Conservation (phyloP, 2,329 filamentous ascomycete genomes). For the Incumbomyces delicatus region DNA sequence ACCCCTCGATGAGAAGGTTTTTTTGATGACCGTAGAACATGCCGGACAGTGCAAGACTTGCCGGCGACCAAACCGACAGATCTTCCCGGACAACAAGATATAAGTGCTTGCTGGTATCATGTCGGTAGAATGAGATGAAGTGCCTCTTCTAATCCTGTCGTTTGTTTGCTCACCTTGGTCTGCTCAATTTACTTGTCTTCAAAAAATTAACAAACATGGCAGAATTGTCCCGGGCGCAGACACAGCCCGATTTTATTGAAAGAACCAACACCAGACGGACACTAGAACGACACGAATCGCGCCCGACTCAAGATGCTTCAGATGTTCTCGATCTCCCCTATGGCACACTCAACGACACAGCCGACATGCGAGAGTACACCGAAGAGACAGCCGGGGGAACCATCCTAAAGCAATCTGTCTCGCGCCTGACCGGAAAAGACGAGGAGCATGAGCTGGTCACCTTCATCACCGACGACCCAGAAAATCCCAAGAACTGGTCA, state of each 20-base stretch:
- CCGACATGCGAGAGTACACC: constrained; percentile 57
- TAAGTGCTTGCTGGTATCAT: no score
- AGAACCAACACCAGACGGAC: constrained; percentile 8
- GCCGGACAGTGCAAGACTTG: no score
- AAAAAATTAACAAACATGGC: no score
- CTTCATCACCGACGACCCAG: constrained; percentile 45
- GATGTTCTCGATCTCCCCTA: constrained; percentile 53
- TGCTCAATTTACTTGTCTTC: no score
- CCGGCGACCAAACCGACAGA: neutral
- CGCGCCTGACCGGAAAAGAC: constrained; percentile 45
- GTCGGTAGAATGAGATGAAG: no score
- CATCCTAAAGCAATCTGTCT: constrained; percentile 46
- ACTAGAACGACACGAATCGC: constrained; percentile 15
- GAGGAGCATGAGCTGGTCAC: constrained; percentile 55
- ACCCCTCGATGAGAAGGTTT: no score
- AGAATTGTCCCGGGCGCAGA: no score
- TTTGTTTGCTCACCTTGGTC: no score
- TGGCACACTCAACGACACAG: constrained; percentile 49
- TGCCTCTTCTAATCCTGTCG: no score
- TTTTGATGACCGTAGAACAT: no score
- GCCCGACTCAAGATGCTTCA: constrained; percentile 18
- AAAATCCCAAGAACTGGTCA: constrained; percentile 70
- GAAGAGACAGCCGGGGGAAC: constrained; percentile 52
- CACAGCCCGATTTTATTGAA: no score
- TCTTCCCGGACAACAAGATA: no score